Conservation (phyloP, 768 basidiomycete genomes). For the Gloeostereum incarnatum region DNA sequence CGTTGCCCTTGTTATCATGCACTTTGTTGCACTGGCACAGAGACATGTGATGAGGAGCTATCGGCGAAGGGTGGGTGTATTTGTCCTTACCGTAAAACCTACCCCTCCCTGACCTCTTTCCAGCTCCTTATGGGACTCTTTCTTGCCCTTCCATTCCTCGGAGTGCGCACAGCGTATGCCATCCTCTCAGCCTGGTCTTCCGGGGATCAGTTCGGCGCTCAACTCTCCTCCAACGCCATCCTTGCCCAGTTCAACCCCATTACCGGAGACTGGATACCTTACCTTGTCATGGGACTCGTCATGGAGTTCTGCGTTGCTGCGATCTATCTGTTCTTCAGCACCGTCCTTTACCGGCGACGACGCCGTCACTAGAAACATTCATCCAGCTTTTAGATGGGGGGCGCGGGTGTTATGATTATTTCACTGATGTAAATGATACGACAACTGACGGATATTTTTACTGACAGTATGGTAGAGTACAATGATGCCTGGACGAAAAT, state of each 20-base stretch:
- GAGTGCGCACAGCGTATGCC: constrained; percentile 46
- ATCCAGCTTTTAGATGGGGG: no score
- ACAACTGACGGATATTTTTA: no score
- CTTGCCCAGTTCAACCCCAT: constrained; percentile 49
- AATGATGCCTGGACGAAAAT: no score
- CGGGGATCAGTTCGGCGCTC: constrained; percentile 28
- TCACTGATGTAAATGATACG: no score
- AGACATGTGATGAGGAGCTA: constrained; percentile 35
- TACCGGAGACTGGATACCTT: constrained; percentile 49
- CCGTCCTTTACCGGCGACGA: constrained; percentile 25
- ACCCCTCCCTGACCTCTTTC: constrained; percentile 2
- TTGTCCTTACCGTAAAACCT: not conserved
- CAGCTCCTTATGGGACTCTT: constrained; percentile 52
- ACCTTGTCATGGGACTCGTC: constrained; percentile 46
- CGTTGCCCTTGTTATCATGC: constrained; percentile 26
- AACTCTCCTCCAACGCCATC: constrained; percentile 25
- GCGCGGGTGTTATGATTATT: no score
- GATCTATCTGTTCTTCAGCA: constrained; percentile 40
- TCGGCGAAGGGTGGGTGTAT: constrained; percentile 30
- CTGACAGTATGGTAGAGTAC: no score
- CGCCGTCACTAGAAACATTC: constrained; percentile 7
- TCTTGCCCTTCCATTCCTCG: constrained; percentile 50
- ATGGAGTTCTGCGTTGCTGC: constrained; percentile 47
- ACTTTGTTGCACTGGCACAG: constrained; percentile 32
- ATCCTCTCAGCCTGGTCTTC: constrained; percentile 53